Evolutionary conservation across 805 yeast genomes (phyloP).

Genomic region (Lipomyces chichibuensis): DNA sequence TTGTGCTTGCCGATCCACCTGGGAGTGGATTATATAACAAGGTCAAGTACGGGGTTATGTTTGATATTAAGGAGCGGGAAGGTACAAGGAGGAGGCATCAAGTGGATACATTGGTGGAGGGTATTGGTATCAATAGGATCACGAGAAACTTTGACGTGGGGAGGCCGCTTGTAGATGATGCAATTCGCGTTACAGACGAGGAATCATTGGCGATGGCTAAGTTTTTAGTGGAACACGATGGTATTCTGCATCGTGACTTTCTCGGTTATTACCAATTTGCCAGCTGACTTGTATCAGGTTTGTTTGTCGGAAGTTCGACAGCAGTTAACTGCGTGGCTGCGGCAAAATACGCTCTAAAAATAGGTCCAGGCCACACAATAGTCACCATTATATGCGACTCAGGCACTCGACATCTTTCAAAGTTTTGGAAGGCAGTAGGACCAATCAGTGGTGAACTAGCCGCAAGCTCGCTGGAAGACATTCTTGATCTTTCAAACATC

Average conservation of each 20-base stretch:
- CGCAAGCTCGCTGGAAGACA: conserved; percentile 2
- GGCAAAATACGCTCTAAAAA: conserved; percentile 56
- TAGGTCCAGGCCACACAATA: conserved; percentile 64
- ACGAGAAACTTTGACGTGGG: conserved; percentile 80
- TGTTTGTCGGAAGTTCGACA: conserved; percentile 90
- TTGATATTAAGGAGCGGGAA: conserved; percentile 82
- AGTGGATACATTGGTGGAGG: conserved; percentile 93
- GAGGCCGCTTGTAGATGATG: conserved; percentile 70
- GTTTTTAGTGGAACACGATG: conserved; percentile 77
- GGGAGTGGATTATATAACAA: conserved; percentile 90
- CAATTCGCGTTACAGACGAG: conserved; percentile 74
- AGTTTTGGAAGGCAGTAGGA: conserved; percentile 71
- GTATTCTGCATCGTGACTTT: conserved; percentile 44
- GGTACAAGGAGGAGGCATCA: conserved; percentile 95
- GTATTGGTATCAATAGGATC: conserved; percentile 86
- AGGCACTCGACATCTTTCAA: conserved; percentile 85
- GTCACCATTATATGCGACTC: conserved; percentile 91
- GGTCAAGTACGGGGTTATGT: conserved; percentile 90
- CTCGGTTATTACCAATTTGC: too few species aligned
- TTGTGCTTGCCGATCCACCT: conserved; percentile 89
- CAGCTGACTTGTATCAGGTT: conserved; percentile 16
- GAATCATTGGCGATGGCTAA: conserved; percentile 91
- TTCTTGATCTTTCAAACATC: not conserved
- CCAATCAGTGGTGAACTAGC: conserved; percentile 13
- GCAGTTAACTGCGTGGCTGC: conserved; percentile 95